Evolutionary conservation across 2,329 filamentous ascomycete genomes (phyloP).

Genomic region (Leptosphaerulina australis): DNA sequence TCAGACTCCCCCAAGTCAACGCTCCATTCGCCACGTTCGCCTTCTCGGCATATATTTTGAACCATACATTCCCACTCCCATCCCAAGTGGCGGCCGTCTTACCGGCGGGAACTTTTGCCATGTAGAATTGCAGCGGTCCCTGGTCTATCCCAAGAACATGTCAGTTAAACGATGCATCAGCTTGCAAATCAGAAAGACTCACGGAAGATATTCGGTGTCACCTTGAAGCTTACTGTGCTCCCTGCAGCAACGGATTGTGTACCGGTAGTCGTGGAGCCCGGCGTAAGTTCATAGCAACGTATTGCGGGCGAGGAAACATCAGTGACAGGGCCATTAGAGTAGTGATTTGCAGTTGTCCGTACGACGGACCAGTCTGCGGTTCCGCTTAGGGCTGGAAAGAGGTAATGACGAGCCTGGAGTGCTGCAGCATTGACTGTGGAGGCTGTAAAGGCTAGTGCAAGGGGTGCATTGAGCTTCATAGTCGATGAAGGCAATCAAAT

Average conservation of each 20-base stretch:
- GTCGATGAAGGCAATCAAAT: neutral
- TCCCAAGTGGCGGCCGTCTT: conserved; percentile 38
- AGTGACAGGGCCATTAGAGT: conserved; percentile 36
- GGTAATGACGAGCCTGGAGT: conserved; percentile 36
- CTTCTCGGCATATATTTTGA: conserved; percentile 43
- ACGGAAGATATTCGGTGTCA: conserved; percentile 37
- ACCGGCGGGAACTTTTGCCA: conserved; percentile 45
- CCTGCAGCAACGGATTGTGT: conserved; percentile 39
- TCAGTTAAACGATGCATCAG: neutral
- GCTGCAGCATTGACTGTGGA: conserved; percentile 29
- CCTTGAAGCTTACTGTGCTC: conserved; percentile 41
- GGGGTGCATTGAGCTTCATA: conserved; percentile 36
- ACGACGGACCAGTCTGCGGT: conserved; percentile 42
- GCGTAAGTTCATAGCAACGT: conserved; percentile 43
- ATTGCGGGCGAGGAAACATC: conserved; percentile 41
- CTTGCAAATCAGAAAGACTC: neutral
- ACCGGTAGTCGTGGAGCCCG: conserved; percentile 23
- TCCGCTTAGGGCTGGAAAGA: conserved; percentile 21
- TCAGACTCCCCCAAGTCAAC: conserved; percentile 37
- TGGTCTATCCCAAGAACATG: conserved; percentile 23
- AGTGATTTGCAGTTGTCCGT: conserved; percentile 41
- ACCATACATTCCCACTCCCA: conserved; percentile 46
- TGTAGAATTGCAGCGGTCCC: conserved; percentile 48
- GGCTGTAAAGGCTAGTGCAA: conserved; percentile 28
- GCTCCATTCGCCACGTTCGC: conserved; percentile 26